Percentiles rank a stretch among this genome's conserved stretches.
These are phyloP conservation scores for Teunomyces atbi DNA, from an alignment of 805 yeast genomes.

Conservation along the genomic window DNA sequence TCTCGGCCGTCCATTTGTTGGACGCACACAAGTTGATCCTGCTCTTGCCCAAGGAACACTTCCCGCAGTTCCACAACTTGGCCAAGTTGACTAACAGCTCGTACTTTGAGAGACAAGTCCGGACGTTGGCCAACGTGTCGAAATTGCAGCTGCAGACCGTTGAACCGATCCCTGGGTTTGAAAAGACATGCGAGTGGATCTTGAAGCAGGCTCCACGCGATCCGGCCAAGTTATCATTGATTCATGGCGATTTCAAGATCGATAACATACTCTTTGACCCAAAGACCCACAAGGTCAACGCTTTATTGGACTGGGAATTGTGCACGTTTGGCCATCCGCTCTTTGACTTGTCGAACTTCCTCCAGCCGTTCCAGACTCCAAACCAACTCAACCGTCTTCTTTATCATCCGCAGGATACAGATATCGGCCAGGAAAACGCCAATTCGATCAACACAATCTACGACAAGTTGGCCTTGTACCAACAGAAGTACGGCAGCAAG, in stretches of 20 bases:
- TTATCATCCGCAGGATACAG: constrained; percentile 26
- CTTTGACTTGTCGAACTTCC: constrained; percentile 57
- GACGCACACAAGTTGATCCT: constrained; percentile 42
- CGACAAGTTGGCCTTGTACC: constrained; percentile 27
- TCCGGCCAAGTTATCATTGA: constrained; percentile 43
- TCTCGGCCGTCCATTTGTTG: constrained; percentile 49
- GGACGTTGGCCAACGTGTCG: constrained; percentile 45
- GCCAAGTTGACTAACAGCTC: constrained; percentile 17
- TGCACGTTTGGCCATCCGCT: constrained; percentile 66
- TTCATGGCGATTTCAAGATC: constrained; percentile 65
- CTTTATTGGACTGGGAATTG: constrained; percentile 65
- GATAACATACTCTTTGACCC: constrained; percentile 65
- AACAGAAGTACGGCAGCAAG: constrained; percentile 17
- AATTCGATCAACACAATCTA: constrained; percentile 19
- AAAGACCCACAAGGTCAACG: constrained; percentile 46
- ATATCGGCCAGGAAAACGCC: constrained; percentile 33
- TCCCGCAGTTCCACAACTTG: constrained; percentile 40
- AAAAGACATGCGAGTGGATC: constrained; percentile 42
- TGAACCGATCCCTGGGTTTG: constrained; percentile 48
- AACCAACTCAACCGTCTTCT: constrained; percentile 29
- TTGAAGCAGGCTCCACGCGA: constrained; percentile 46
- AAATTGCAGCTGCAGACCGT: constrained; percentile 37
- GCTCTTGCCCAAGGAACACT: constrained; percentile 45
- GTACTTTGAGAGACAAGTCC: constrained; percentile 55
- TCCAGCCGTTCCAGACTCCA: constrained; percentile 54